phyloP scores from a whole-genome alignment of 345 rosid genomes.

The Gossypium herbaceum region DNA sequence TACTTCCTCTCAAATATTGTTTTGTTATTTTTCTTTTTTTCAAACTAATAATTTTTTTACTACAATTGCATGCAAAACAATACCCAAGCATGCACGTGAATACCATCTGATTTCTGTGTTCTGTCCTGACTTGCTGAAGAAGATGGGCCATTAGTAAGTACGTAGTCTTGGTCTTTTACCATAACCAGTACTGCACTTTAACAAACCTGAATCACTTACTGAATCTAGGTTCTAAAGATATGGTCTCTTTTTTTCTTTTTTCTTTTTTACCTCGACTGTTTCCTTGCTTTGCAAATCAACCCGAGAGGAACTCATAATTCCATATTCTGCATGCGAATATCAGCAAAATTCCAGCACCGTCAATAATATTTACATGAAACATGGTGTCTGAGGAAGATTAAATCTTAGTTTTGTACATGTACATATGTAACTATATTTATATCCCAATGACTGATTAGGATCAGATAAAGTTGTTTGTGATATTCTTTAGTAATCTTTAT shows the following conservation, averaged over 20 bases:
- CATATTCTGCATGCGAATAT: slow-evolving; percentile 30
- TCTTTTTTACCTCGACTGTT: slow-evolving; percentile 24
- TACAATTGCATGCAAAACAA: neutral
- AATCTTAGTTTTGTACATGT: neutral
- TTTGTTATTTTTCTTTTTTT: neutral
- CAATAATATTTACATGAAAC: neutral
- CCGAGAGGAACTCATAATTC: slow-evolving; percentile 12
- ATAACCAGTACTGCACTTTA: neutral
- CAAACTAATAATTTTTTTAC: neutral
- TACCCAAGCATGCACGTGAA: slow-evolving; percentile 19
- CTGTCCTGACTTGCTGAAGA: slow-evolving; percentile 12
- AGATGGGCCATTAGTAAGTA: slow-evolving; percentile 17
- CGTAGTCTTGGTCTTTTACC: neutral
- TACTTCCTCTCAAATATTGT: no score
- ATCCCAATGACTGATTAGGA: neutral
- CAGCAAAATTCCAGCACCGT: neutral
- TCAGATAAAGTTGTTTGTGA: neutral
- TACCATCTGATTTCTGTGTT: neutral
- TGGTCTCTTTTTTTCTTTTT: neutral
- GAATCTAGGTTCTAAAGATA: slow-evolving; percentile 5
- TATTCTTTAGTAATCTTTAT: no score
- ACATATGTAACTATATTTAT: neutral
- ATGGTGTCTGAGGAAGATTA: neutral
- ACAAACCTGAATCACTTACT: slow-evolving; percentile 4
- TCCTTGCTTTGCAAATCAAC: slow-evolving; percentile 19